A percentile compares a stretch with the other conserved stretches of the same genome.
phyloP scores from a whole-genome alignment of 2,329 filamentous ascomycete species.

The Diaporthe aspalathi region DNA sequence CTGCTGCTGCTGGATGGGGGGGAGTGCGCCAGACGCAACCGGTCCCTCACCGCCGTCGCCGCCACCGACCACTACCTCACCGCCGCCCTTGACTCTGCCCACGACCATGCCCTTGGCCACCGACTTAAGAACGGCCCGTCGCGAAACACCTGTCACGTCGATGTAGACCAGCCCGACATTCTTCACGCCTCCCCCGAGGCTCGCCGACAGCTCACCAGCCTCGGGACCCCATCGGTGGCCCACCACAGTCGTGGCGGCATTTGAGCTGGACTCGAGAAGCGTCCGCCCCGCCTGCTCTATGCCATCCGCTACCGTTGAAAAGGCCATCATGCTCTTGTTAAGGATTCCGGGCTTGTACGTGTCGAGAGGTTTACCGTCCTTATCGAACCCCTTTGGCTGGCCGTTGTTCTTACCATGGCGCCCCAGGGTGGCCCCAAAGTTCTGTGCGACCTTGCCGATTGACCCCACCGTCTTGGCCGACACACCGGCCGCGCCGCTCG shows the following conservation, averaged over 20 bases:
- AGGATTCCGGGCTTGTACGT: slow-evolving; percentile 89
- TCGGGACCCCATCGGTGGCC: slow-evolving; percentile 90
- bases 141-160: slow-evolving; percentile 91
- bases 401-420: slow-evolving; percentile 69
- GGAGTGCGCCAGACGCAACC: slow-evolving; percentile 24
- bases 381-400: slow-evolving; percentile 70
- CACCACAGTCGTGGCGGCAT: slow-evolving; percentile 86
- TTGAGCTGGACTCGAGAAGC: slow-evolving; percentile 78
- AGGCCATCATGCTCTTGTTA: slow-evolving; percentile 97
- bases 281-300: slow-evolving; percentile 88
- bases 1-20: slow-evolving; percentile 39
- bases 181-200: slow-evolving; percentile 87
- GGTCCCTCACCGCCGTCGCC: slow-evolving; percentile 55
- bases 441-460: slow-evolving; percentile 87
- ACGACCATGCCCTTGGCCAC: slow-evolving; percentile 98
- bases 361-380: slow-evolving; percentile 73
- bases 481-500: slow-evolving; percentile 79
- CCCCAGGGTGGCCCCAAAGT: slow-evolving; percentile 81
- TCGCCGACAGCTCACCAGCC: slow-evolving; percentile 80
- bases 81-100: slow-evolving; percentile 79
- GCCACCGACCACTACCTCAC: slow-evolving; percentile 79
- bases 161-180: slow-evolving; percentile 98
- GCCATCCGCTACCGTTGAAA: slow-evolving; percentile 92
- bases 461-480: slow-evolving; percentile 89
- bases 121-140: slow-evolving; percentile 89